Evolutionary conservation across 176 grass and related monocot species (phyloP).

Genomic region (Secale cereale): DNA sequence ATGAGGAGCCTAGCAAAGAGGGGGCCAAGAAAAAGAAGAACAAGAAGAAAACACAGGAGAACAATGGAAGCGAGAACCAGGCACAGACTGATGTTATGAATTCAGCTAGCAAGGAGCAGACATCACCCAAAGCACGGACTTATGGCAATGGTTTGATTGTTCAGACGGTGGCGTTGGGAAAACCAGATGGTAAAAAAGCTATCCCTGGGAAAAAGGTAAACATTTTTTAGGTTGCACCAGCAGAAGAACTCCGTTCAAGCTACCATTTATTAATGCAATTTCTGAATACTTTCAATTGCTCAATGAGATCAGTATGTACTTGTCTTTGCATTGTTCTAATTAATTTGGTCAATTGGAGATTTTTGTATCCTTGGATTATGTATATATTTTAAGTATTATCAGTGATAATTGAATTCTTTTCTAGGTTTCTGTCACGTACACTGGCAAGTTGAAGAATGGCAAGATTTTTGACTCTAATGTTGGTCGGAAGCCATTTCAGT

Average conservation of each 20-base stretch:
- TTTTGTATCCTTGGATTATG: background rate
- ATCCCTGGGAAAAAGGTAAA: slow-evolving; percentile 64
- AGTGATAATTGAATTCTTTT: background rate
- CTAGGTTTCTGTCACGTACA: slow-evolving; percentile 82
- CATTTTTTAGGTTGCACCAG: background rate
- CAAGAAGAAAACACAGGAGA: slow-evolving; percentile 43
- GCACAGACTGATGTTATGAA: slow-evolving; percentile 26
- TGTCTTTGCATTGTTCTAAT: background rate
- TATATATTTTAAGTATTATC: background rate
- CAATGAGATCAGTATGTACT: background rate
- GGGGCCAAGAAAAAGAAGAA: slow-evolving; percentile 41
- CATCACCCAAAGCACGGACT: slow-evolving; percentile 46
- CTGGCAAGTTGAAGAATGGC: slow-evolving; percentile 89
- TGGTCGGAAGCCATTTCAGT: slow-evolving; percentile 63
- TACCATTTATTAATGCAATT: background rate
- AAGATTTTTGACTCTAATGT: slow-evolving; percentile 83
- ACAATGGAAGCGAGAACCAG: slow-evolving; percentile 24
- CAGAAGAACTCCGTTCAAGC: background rate
- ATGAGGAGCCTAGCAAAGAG: slow-evolving; percentile 17
- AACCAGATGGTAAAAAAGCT: slow-evolving; percentile 83
- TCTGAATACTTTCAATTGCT: background rate
- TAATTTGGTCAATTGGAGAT: background rate
- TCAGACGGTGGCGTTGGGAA: slow-evolving; percentile 66
- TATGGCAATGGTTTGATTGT: slow-evolving; percentile 82
- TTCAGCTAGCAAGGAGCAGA: slow-evolving; percentile 33